Evolutionary conservation across 257 asterid genomes (phyloP).

Genomic region (Verbena officinalis): DNA sequence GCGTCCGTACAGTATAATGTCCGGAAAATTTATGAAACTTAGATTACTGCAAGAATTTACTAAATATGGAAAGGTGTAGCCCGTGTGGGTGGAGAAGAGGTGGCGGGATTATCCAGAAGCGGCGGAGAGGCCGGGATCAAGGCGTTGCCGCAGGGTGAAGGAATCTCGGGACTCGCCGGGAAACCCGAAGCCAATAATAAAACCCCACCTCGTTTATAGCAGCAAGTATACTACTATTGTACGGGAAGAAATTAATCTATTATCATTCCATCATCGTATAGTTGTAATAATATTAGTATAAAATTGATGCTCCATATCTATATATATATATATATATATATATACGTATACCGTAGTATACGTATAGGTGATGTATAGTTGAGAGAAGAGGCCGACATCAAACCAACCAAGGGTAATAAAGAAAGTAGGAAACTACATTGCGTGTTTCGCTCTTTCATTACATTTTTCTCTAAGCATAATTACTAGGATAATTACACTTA

Average conservation of each 20-base stretch:
- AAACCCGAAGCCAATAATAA: constrained; percentile 48
- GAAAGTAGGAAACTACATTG: constrained; percentile 42
- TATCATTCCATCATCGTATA: constrained; percentile 22
- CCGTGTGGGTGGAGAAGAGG: constrained; percentile 11
- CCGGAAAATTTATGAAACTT: constrained; percentile 22
- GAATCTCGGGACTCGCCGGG: constrained; percentile 69
- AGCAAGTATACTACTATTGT: constrained; percentile 17
- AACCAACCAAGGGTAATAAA: constrained; percentile 41
- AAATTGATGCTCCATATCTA: constrained; percentile 13
- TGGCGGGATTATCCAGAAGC: constrained; percentile 24
- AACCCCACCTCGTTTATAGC: constrained; percentile 40
- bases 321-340: not conserved
- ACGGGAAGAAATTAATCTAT: constrained; percentile 10
- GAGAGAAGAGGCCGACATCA: constrained; percentile 52
- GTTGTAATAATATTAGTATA: constrained; percentile 22
- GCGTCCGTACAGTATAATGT: constrained; percentile 22
- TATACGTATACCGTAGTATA: not conserved
- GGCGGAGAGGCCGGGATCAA: constrained; percentile 46
- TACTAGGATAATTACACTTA: too few species aligned
- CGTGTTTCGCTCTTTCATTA: constrained; percentile 56
- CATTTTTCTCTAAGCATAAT: constrained; percentile 40
- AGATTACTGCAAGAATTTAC: constrained; percentile 28
- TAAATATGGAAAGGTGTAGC: constrained; percentile 39
- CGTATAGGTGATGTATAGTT: not conserved
- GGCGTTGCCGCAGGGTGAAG: constrained; percentile 45